phyloP scores from a whole-genome alignment of 345 rosid genomes.

The Dimocarpus longan region DNA sequence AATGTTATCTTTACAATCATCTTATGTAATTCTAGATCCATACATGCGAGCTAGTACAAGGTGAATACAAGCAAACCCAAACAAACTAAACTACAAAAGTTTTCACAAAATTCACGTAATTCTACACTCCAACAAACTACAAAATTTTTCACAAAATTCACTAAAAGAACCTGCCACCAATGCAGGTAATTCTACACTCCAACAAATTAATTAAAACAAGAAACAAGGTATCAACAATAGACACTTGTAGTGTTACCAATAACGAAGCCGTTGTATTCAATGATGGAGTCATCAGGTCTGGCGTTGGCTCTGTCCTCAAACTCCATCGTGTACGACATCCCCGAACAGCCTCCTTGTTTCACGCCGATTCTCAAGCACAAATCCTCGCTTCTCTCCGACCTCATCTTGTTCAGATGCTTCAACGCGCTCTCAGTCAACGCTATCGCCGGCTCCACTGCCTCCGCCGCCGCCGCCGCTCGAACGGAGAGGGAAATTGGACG shows the following conservation, averaged over 20 bases:
- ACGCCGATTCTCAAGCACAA: slow-evolving; percentile 92
- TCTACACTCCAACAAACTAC: not conserved
- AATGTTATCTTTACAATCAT: too few species aligned
- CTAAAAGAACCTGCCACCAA: not conserved
- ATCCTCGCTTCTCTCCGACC: slow-evolving; percentile 66
- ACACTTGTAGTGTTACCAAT: slow-evolving; percentile 48
- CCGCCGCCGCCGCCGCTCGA: slow-evolving; percentile 53
- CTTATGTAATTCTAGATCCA: too few species aligned
- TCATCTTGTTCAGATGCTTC: slow-evolving; percentile 83
- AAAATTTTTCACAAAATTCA: not conserved
- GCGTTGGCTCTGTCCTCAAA: slow-evolving; percentile 67
- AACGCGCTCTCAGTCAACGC: slow-evolving; percentile 72
- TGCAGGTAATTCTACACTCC: not conserved
- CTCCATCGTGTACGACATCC: slow-evolving; percentile 97
- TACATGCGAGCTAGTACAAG: too few species aligned
- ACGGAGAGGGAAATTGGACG: slow-evolving; percentile 44
- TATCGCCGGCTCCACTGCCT: slow-evolving; percentile 74
- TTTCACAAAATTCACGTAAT: too few species aligned
- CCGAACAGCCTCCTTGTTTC: slow-evolving; percentile 93
- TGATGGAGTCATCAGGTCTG: slow-evolving; percentile 80
- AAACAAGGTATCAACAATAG: not conserved
- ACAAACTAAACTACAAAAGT: too few species aligned
- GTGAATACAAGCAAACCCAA: too few species aligned
- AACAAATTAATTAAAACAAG: not conserved
- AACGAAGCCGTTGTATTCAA: slow-evolving; percentile 72